Evolutionary conservation across 2,329 filamentous ascomycete genomes (phyloP).

Genomic region (Ophiostoma sp.): DNA sequence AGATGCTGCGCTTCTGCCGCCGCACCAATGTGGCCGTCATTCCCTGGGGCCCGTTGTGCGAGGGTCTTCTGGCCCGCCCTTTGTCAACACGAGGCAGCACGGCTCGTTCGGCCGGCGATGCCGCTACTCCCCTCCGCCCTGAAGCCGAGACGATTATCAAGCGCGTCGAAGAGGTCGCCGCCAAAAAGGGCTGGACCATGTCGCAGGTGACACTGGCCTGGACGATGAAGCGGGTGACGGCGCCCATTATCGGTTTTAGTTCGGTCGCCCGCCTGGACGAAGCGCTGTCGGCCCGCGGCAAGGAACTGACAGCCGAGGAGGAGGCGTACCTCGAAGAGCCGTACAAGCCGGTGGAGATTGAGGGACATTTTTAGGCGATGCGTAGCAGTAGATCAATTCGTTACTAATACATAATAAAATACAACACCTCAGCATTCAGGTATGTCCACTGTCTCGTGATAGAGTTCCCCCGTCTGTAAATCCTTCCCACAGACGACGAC

Average conservation of each 20-base stretch:
- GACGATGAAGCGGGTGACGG: slow-evolving; percentile 54
- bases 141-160: slow-evolving; percentile 29
- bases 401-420: too few species aligned
- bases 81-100: slow-evolving; percentile 33
- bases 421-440: too few species aligned
- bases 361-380: slow-evolving; percentile 13
- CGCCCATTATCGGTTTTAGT: slow-evolving; percentile 62
- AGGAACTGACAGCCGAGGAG: slow-evolving; percentile 57
- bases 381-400: too few species aligned
- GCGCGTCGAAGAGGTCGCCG: slow-evolving; percentile 28
- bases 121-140: background rate
- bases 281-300: slow-evolving; percentile 41
- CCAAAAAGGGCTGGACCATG: slow-evolving; percentile 26
- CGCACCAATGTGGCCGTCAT: slow-evolving; percentile 45
- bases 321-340: slow-evolving; percentile 61
- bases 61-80: slow-evolving; percentile 41
- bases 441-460: background rate
- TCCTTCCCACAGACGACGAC: background rate
- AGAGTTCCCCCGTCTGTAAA: background rate
- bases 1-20: slow-evolving; percentile 47
- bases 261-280: slow-evolving; percentile 60
- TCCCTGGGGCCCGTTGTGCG: slow-evolving; percentile 42
- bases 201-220: slow-evolving; percentile 63
- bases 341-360: slow-evolving; percentile 48
- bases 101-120: slow-evolving; percentile 26